Evolutionary conservation across 306 rosid genomes (phyloP).

Genomic region (Ziziphus jujuba): DNA sequence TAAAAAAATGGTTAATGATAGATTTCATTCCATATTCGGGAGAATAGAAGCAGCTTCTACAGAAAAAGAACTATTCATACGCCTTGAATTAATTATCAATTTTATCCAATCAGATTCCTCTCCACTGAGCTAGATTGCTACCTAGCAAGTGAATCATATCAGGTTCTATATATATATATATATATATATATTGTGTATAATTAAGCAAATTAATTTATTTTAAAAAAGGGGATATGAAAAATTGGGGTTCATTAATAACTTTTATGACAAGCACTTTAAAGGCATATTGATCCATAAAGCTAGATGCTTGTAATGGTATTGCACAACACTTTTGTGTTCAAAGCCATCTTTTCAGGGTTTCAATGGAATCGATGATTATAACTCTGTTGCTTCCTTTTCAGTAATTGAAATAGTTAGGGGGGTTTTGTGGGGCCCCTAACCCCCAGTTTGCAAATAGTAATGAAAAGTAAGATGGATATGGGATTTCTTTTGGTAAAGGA

Average conservation of each 20-base stretch:
- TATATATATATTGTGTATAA: background rate
- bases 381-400: conserved; percentile 31
- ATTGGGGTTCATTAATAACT: conserved; percentile 17
- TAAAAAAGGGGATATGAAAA: background rate
- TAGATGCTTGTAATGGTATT: conserved; percentile 38
- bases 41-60: background rate
- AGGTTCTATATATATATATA: background rate
- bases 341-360: conserved; percentile 56
- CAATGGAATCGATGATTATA: conserved; percentile 35
- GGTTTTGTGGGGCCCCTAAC: conserved; percentile 27
- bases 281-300: conserved; percentile 32
- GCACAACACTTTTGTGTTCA: conserved; percentile 38
- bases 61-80: conserved; percentile 4
- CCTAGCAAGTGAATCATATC: conserved; percentile 23
- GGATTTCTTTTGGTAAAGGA: conserved; percentile 46
- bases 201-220: background rate
- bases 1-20: too few species aligned
- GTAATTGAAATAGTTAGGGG: conserved; percentile 13
- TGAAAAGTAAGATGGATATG: conserved; percentile 13
- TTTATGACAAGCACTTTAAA: conserved; percentile 1
- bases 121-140: conserved; percentile 26
- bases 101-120: conserved; percentile 33
- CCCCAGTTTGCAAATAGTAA: conserved; percentile 32
- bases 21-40: background rate
- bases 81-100: conserved; percentile 4